These are phyloP conservation scores for Jacaranda mimosifolia DNA, from an alignment of 257 asterid genomes.

Conservation along the genomic window DNA sequence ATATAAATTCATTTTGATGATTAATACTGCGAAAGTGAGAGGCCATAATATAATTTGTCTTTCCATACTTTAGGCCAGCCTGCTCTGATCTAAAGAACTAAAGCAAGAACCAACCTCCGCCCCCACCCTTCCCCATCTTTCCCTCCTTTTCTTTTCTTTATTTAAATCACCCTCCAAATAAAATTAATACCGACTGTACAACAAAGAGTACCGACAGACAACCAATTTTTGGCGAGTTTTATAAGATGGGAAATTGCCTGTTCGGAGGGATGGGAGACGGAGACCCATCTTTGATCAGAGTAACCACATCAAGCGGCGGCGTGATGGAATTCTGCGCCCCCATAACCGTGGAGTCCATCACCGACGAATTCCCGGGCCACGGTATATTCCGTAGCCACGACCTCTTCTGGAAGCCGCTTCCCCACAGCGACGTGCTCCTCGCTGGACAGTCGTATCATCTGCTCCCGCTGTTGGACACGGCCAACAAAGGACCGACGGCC, in stretches of 20 bases:
- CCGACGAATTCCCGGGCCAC: constrained; percentile 84
- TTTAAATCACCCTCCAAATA: constrained; percentile 55
- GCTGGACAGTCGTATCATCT: constrained; percentile 80
- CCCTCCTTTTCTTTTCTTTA: constrained; percentile 44
- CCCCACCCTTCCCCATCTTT: constrained; percentile 13
- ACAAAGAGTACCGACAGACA: background rate
- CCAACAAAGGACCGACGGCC: background rate
- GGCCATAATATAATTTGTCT: constrained; percentile 31
- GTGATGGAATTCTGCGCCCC: constrained; percentile 78
- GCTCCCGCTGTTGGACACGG: constrained; percentile 55
- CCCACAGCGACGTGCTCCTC: constrained; percentile 58
- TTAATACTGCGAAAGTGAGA: constrained; percentile 32
- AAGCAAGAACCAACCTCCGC: constrained; percentile 14
- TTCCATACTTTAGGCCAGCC: constrained; percentile 34
- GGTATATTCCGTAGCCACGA: constrained; percentile 78
- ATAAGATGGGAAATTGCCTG: constrained; percentile 81
- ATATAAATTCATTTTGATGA: background rate
- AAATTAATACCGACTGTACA: constrained; percentile 6
- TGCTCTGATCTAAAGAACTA: constrained; percentile 28
- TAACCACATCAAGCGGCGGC: constrained; percentile 71
- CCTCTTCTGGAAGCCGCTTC: constrained; percentile 84
- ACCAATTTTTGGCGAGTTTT: background rate
- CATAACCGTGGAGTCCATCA: constrained; percentile 68
- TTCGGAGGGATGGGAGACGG: constrained; percentile 64
- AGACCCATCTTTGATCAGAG: constrained; percentile 52